Evolutionary conservation across 495 filamentous ascomycete genomes (phyloP).

Genomic region (Glarea lozoyensis): DNA sequence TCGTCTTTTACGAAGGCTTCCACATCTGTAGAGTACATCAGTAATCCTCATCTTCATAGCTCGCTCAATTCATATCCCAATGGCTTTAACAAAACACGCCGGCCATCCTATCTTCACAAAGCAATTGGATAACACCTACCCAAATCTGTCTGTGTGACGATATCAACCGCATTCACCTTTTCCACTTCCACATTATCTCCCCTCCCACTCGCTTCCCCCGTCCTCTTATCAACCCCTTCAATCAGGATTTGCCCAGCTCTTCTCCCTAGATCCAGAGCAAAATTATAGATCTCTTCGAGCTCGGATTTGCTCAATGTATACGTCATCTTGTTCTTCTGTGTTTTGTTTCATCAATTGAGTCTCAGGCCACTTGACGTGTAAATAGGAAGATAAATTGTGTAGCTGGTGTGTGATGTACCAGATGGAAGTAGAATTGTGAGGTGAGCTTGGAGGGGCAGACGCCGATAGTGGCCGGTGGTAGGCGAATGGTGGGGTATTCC

Average conservation of each 20-base stretch:
- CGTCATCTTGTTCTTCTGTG: constrained; percentile 15
- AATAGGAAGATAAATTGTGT: no score
- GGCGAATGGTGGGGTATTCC: no score
- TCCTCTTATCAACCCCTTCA: constrained; percentile 38
- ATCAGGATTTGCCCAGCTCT: constrained; percentile 52
- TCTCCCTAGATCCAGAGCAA: constrained; percentile 55
- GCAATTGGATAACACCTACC: constrained; percentile 27
- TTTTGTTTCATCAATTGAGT: no score
- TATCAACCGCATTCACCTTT: constrained; percentile 63
- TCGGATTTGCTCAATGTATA: constrained; percentile 13
- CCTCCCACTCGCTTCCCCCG: constrained; percentile 25
- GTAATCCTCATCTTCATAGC: constrained; percentile 7
- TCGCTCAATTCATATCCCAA: neutral
- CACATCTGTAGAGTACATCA: constrained; percentile 40
- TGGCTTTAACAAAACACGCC: neutral
- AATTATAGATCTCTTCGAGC: constrained; percentile 53
- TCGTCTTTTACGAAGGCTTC: constrained; percentile 53
- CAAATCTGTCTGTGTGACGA: constrained; percentile 64
- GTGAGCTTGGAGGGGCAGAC: no score
- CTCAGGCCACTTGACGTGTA: no score
- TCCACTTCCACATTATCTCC: constrained; percentile 14
- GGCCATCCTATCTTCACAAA: no score
- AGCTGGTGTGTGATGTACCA: no score
- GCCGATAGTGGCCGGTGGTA: no score
- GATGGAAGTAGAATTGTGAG: no score